Evolutionary conservation across 805 yeast species (phyloP), one percentile per base, ranked within the genome.

Genomic region (Saccharomycopsis fibuligera): DNA sequence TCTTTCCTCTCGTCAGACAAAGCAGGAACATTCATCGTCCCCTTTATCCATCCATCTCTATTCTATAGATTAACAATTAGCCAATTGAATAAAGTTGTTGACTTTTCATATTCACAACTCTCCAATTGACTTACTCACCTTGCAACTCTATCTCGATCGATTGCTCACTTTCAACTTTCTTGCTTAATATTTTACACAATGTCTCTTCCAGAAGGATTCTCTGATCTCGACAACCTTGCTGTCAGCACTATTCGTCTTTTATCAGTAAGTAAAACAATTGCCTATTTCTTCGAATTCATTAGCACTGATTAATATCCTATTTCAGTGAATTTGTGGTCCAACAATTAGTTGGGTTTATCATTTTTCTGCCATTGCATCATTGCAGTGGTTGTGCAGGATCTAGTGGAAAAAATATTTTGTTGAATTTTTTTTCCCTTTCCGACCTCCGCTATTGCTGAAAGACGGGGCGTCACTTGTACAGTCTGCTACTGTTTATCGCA

Each of bases 211-310:
- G 37, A 33, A 8, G 6, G n/a, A n/a, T 17, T 42, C 29, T 62
- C 75, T 45, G 82, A 78, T 53, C 70, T 86, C 61, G 96, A 90
- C 68, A 73, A 72, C 58, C 74, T 74, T 65, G 86, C 96, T 51
- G 74, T 91, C 69, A 75, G 78, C 75, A 87, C 98, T 60, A 86
- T 91, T 73, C 88, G 96, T 73, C 70, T 83, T 53, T 77, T 91
- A 60, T 81, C 98, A 5, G 54, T 51, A 47, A 47, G 54, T 31
- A 86, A 66, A 62, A 54, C 67, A 62, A 39, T 22, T 41, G 31
- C 14, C 23, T 22, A 21, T 10, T 41, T 25, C 38, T 12, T 36
- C 21, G 19, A 16, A 5, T 2, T 36, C 6, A 6, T 41, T 4
- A n/a, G 3, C 12, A 29, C 21, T 21, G 16, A 17, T 12, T 9